Evolutionary conservation across 2,329 filamentous ascomycete genomes (phyloP), one percentile per base, ranked within the genome.

Genomic region (Pestalotiopsis sp.): DNA sequence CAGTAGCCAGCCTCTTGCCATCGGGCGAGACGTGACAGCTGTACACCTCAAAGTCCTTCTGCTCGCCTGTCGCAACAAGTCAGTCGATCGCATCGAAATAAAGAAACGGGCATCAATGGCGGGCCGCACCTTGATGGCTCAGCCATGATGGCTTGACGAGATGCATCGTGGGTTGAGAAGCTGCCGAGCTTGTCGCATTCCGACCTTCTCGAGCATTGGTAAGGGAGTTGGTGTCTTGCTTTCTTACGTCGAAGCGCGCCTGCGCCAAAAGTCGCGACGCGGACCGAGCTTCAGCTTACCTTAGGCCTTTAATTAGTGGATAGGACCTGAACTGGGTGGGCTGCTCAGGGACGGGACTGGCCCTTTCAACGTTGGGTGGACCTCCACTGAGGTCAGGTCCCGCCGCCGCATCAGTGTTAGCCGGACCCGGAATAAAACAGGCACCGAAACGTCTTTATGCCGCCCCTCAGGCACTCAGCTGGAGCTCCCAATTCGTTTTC

Each of bases 21-120:
- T 99, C 96, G 14, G 96, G 93, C 36, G 96, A 99, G 72, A 99
- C 91, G 85, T 98, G 93, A 81, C 95, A 98, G 83, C 94, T 97
- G 84, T 98, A 99, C 73, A 98, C 95, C 82, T 99, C 96, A 78
- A 97, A 97, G 79, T 98, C 95, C 79, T 98, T 98, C 80, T 97
- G 93, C 84, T 99, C 96, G 79, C 95, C 92, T 93, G 69, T 13
- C 36, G 64, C 58, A 61, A 74, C 67, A 65, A 67, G 68, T 74
- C 73, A 73, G 76, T 76, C 65, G 72, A 72, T 68, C 65, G 69
- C 58, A 39, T 58, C 23, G 57, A 60, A 60, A 38, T 52, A 23
- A 62, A 39, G 38, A 68, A 49, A 13, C 39, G 67, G 64, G 70
- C 73, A 73, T 69, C 57, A 69, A 20, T n/a, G 49, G 9, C 20